A percentile compares a stretch with the other conserved stretches of the same genome.
Evolutionary conservation across 1,284 basidiomycete species (phyloP).

Genomic region (Naganishia albida): DNA sequence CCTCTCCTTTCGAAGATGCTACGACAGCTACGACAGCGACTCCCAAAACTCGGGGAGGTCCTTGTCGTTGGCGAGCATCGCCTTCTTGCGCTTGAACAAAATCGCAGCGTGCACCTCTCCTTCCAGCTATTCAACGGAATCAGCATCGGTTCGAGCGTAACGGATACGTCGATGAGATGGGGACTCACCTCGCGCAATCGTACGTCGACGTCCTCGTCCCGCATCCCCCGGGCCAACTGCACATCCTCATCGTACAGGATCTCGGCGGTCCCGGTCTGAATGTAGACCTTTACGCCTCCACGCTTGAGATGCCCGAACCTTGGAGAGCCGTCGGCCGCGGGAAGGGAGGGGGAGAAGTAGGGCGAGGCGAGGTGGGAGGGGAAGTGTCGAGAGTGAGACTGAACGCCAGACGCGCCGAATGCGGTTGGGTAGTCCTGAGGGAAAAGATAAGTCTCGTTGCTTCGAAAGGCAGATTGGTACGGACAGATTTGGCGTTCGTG

Average conservation of each 20-base stretch:
- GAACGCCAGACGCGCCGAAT: slow-evolving; percentile 27
- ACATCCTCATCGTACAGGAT: slow-evolving; percentile 43
- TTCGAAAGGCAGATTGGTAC: slow-evolving; percentile 1
- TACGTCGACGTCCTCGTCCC: slow-evolving; percentile 41
- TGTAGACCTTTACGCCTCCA: slow-evolving; percentile 36
- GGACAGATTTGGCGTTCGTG: slow-evolving; percentile 27
- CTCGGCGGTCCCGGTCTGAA: slow-evolving; percentile 47
- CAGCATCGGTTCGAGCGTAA: neutral
- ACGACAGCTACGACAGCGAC: neutral
- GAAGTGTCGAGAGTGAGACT: slow-evolving; percentile 37
- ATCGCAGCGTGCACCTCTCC: slow-evolving; percentile 33
- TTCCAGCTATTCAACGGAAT: slow-evolving; percentile 12
- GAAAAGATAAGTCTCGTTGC: neutral
- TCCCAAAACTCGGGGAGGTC: slow-evolving; percentile 34
- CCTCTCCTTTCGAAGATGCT: no score
- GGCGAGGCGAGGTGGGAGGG: slow-evolving; percentile 27
- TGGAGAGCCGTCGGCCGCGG: slow-evolving; percentile 24
- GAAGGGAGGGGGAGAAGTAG: slow-evolving; percentile 35
- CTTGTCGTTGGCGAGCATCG: slow-evolving; percentile 31
- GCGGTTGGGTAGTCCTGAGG: slow-evolving; percentile 32
- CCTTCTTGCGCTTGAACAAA: slow-evolving; percentile 21
- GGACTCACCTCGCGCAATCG: slow-evolving; percentile 31
- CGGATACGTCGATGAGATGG: neutral
- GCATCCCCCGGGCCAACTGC: slow-evolving; percentile 40
- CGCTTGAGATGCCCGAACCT: slow-evolving; percentile 30